These are phyloP conservation scores for Cichorium intybus DNA, from an alignment of 140 eudicot genomes.

Conservation along the genomic window DNA sequence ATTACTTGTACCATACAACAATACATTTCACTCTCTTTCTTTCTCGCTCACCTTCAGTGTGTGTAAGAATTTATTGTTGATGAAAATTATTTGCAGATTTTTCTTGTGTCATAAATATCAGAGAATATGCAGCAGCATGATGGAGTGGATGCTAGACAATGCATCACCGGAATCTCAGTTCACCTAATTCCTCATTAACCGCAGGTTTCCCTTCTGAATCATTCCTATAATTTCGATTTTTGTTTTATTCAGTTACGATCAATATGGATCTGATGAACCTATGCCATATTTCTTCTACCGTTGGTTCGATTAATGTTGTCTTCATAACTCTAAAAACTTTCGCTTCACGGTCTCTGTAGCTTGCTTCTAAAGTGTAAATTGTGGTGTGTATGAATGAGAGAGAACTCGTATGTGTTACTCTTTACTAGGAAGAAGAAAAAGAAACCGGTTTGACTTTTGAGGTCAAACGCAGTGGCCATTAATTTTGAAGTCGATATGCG, in stretches of 20 bases:
- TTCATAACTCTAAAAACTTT: not conserved
- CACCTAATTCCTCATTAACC: slow-evolving; percentile 52
- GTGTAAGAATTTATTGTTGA: no score
- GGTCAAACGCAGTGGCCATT: not conserved
- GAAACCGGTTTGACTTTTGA: not conserved
- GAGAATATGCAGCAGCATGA: slow-evolving; percentile 30
- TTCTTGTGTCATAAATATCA: not conserved
- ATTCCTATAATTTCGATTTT: not conserved
- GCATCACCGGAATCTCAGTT: slow-evolving; percentile 69
- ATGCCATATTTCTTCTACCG: not conserved
- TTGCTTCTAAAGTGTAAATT: not conserved
- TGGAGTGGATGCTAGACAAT: slow-evolving; percentile 37
- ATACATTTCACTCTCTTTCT: not conserved
- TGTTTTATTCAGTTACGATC: not conserved
- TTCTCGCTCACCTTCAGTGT: no score
- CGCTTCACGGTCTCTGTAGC: not conserved
- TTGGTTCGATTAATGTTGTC: not conserved
- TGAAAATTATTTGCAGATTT: not conserved
- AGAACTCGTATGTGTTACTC: no score
- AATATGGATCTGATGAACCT: not conserved
- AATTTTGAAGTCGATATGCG: not conserved
- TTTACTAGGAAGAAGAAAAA: no score
- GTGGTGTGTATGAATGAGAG: no score
- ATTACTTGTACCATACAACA: slow-evolving; percentile 88
- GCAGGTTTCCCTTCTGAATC: slow-evolving; percentile 42